A percentile compares a stretch with the other conserved stretches of the same genome.
Evolutionary conservation across 1,139 yeast genomes (phyloP).

Genomic region (Taphrina flavorubra): DNA sequence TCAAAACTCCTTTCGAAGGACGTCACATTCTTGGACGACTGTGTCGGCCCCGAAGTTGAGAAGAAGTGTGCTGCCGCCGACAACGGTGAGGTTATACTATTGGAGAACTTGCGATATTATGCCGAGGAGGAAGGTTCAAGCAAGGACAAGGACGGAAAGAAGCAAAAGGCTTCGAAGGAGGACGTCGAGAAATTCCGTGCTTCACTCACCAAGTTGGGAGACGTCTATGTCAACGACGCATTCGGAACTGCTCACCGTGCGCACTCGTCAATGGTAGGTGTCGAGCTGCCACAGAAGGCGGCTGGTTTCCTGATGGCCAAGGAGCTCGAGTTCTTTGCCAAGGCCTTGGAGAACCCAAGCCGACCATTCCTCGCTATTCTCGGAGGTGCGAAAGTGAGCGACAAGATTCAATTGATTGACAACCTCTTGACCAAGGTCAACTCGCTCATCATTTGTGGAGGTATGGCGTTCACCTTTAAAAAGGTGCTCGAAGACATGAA

Average conservation of each 20-base stretch:
- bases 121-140: conserved; percentile 94
- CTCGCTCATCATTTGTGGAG: conserved; percentile 92
- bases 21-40: conserved; percentile 81
- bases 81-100: conserved; percentile 68
- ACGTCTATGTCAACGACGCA: conserved; percentile 95
- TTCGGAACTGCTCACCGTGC: conserved; percentile 99
- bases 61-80: conserved; percentile 70
- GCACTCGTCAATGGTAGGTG: conserved; percentile 97
- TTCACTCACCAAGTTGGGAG: conserved; percentile 86
- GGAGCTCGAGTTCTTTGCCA: conserved; percentile 94
- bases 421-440: conserved; percentile 95
- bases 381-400: conserved; percentile 98
- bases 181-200: conserved; percentile 83
- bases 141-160: conserved; percentile 78
- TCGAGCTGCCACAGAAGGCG: conserved; percentile 90
- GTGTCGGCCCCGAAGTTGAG: conserved; percentile 88
- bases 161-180: conserved; percentile 85
- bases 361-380: conserved; percentile 97
- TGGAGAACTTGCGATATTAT: conserved; percentile 97
- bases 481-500: conserved; percentile 80
- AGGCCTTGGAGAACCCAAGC: conserved; percentile 94
- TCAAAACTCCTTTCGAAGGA: conserved; percentile 69
- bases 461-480: conserved; percentile 98
- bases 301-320: conserved; percentile 97
- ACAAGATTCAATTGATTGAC: conserved; percentile 96